Percentiles rank a stretch among this genome's conserved stretches.
Conservation (phyloP, 495 filamentous ascomycete genomes). For the Penicillium roqueforti region DNA sequence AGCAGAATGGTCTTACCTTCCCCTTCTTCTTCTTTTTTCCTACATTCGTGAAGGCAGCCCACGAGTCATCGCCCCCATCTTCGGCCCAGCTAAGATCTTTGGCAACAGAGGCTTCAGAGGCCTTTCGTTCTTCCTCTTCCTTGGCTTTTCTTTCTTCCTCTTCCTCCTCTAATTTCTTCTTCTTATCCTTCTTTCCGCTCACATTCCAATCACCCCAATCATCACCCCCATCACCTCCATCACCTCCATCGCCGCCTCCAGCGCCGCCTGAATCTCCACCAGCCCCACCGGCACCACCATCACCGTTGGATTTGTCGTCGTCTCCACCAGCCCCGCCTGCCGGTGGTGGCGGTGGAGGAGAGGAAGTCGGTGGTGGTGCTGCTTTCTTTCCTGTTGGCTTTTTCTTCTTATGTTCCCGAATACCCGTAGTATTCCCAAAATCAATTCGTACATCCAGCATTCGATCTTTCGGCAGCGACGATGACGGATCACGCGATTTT, state of each 20-base stretch:
- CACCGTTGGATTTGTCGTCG: conserved; percentile 32
- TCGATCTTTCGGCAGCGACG: conserved; percentile 29
- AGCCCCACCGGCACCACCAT: conserved; percentile 39
- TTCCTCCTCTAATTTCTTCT: conserved; percentile 35
- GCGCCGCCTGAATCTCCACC: conserved; percentile 24
- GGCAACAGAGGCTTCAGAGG: conserved; percentile 29
- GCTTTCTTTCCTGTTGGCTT: conserved; percentile 40
- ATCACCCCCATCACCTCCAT: conserved; percentile 30
- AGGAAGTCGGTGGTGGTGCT: conserved; percentile 19
- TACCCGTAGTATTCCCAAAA: conserved; percentile 48
- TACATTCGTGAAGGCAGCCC: conserved; percentile 32
- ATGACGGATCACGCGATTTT: conserved; percentile 35
- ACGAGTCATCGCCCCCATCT: conserved; percentile 30
- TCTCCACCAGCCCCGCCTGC: conserved; percentile 23
- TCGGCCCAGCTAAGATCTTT: conserved; percentile 47
- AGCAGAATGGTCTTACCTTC: conserved; percentile 32
- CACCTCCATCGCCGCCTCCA: conserved; percentile 26
- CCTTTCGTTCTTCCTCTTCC: conserved; percentile 34
- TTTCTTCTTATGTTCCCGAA: conserved; percentile 47
- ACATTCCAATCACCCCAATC: conserved; percentile 41
- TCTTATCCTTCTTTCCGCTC: conserved; percentile 40
- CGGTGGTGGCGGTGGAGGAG: conserved; percentile 22
- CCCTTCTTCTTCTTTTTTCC: conserved; percentile 51
- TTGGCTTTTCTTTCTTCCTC: conserved; percentile 34
- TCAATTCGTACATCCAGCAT: conserved; percentile 40